Evolutionary conservation across 1,139 yeast genomes (phyloP), one percentile per base, ranked within the genome.

Genomic region (Magnusiomyces suaveolens): DNA sequence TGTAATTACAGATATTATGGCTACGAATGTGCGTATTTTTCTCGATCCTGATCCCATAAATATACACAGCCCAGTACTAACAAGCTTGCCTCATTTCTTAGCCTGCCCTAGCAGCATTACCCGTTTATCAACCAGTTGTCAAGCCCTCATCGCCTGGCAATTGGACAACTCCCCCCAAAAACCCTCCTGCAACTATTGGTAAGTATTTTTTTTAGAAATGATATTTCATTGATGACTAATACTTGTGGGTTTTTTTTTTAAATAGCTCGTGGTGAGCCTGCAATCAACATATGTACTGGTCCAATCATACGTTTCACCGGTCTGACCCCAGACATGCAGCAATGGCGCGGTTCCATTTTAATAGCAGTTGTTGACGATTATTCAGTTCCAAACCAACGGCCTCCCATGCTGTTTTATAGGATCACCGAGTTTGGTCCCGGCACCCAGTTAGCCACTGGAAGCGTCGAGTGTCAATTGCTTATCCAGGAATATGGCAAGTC

Each of bases 301-400:
- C 97, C 97, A 0, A 73, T 83, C 41, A 70, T 89, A 56, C 74
- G 92, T 57, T 77, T 83, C 54, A 72, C 80, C 56, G 89, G 86
- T 3, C 79, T 83, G 58, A 73, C 77, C 43, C 78, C 76, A 46
- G 81, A 77, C 60, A 68, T 76, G 32, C 56, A 70, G 8, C 72
- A 76, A 55, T 88, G 87, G 72, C 70, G 88, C 46, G 96, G 83
- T 1, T 72, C 86, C 1, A 72, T 86, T 25, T 63, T 87, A 67
- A 66, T 87, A 50, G 87, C 85, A 1, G 71, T 80, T 16, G 72
- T 75, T 53, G 79, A 76, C 56, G 62, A 8, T 16, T 18, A 3
- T 36, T 18, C 18, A 8, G 16, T 18, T 29, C 36, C 12, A 29
- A 6, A 29, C 6, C 36, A 29, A 29, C 36, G 12, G 12, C 36